Base-by-base conservation (phyloP, 2,329 filamentous ascomycete genomes). In the Aspergillus neoniger region DNA sequence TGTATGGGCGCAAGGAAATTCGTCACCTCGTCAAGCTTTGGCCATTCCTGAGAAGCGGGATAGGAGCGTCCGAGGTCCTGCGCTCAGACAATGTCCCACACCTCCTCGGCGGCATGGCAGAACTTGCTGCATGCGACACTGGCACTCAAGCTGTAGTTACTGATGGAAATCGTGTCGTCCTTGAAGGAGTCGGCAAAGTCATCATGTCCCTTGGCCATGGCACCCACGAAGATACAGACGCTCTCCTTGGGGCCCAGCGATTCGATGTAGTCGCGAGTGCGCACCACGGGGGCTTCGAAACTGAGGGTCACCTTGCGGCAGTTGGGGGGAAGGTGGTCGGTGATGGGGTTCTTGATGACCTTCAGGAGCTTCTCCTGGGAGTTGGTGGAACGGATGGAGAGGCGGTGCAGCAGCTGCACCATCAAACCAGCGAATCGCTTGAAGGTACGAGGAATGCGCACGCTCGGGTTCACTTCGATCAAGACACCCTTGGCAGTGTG, bases 101-200 rank as follows among this genome's bases (percentile, higher is more conserved):
- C 89, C 77, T 99, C 95, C 80, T 99, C 95, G 47, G 93, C 94
- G 43, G 94, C 95, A 79, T 99, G 95, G 79, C 95, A 98, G 83
- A 99, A 98, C 79, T 98, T 99, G 86, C 94, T 97, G 85, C 95
- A 99, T 47, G 95, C 94, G 64, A 99, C 95, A 81, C 94, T 98
- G 63, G 95, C 95, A 73, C 92, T 96, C 65, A 99, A 84, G 73
- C 93, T 96, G 84, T 91, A 99, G 79, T 97, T 96, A 84, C 94
- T 98, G 81, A 99, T 98, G 70, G 91, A 92, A 74, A 99, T 98
- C 72, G 96, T 91, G 80, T 99, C 95, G 74, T 98, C 94, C 72
- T 98, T 96, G 79, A 91, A 92, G 43, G 86, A 86, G 74, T 99
- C 95, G 65, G 95, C 95, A 75, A 99, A 99, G 78, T 91, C 94